Evolutionary conservation across 768 basidiomycete genomes (phyloP), one percentile per base, ranked within the genome.

Genomic region (Sarcodon aspratus): DNA sequence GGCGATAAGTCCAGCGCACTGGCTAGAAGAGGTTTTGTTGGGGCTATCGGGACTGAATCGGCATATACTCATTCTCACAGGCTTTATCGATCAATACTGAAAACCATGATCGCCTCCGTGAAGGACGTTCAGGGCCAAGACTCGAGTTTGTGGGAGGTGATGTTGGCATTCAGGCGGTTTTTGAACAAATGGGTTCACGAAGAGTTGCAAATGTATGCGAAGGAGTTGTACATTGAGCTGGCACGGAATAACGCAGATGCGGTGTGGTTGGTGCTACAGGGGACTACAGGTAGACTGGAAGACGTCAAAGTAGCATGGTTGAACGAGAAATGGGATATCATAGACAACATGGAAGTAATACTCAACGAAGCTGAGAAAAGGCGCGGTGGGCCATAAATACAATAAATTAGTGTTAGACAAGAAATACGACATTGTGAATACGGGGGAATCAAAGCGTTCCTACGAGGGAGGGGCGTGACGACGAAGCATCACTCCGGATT

Each of bases 31-130:
- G 75, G 71, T 9, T 42, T 9, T 27, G 55, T 52, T 6, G 72
- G 69, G 10, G 68, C 64, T 2, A 69, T 81, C 11, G 79, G 82
- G 8, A 77, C 80, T 6, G 78, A 79, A 59, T 82, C 82, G 13
- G 78, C 82, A 4, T 90, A 87, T 60, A 86, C 88, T 0, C 77
- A 82, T 53, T 87, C 85, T 1, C 88, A 93, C 64, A 72, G 89
- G 32, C 61, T 92, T 34, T 84, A 94, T 62, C 70, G 73, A n/a
- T 78, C 91, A 9, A 69, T 94, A 36, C 58, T 97, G 13, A 72
- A 66, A 45, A 86, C 89, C 1, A 82, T 92, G 75, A 73, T 74
- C 0, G 77, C 78, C 7, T 77, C 84, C 7, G 73, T 79, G 18
- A 68, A 68, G 44, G 72, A 76, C 7, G 86, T 95, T 2, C 79